Conservation (phyloP, 2,329 filamentous ascomycete species). For the Colletotrichum spaethianum region DNA sequence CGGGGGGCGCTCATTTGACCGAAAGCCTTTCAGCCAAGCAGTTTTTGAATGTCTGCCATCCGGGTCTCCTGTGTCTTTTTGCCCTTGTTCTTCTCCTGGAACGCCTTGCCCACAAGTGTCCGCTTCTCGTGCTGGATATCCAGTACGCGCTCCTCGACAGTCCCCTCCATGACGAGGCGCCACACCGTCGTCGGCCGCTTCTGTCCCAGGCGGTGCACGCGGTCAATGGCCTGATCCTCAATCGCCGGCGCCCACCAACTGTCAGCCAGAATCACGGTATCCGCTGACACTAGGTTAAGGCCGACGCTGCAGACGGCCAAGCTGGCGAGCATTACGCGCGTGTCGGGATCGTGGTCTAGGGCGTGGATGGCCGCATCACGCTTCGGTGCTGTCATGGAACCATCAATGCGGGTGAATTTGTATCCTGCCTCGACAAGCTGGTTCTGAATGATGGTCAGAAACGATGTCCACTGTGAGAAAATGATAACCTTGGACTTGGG, state of each 20-base stretch:
- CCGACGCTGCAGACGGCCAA: conserved; percentile 88
- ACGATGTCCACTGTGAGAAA: conserved; percentile 85
- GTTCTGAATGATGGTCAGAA: conserved; percentile 79
- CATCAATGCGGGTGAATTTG: conserved; percentile 82
- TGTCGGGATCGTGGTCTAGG: conserved; percentile 77
- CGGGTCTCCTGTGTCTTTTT: conserved; percentile 71
- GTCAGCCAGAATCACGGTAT: conserved; percentile 87
- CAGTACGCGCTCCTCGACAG: conserved; percentile 85
- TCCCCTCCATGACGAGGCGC: conserved; percentile 84
- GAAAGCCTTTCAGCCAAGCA: conserved; percentile 53
- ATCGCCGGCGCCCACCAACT: conserved; percentile 94
- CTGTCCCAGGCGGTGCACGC: conserved; percentile 89
- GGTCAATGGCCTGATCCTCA: conserved; percentile 91
- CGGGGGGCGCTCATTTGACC: neutral
- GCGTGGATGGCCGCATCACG: conserved; percentile 81
- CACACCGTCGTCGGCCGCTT: conserved; percentile 84
- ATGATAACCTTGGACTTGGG: conserved; percentile 77
- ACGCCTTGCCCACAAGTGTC: conserved; percentile 82
- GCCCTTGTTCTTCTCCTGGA: conserved; percentile 77
- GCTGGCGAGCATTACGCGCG: conserved; percentile 84
- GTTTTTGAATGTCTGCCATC: conserved; percentile 67
- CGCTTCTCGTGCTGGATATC: conserved; percentile 85
- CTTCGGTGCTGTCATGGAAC: conserved; percentile 78
- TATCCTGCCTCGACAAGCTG: conserved; percentile 74
- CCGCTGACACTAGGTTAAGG: conserved; percentile 87